A percentile compares a stretch with the other conserved stretches of the same genome.
phyloP scores from a whole-genome alignment of 306 rosid genomes.

The Rosa chinensis region DNA sequence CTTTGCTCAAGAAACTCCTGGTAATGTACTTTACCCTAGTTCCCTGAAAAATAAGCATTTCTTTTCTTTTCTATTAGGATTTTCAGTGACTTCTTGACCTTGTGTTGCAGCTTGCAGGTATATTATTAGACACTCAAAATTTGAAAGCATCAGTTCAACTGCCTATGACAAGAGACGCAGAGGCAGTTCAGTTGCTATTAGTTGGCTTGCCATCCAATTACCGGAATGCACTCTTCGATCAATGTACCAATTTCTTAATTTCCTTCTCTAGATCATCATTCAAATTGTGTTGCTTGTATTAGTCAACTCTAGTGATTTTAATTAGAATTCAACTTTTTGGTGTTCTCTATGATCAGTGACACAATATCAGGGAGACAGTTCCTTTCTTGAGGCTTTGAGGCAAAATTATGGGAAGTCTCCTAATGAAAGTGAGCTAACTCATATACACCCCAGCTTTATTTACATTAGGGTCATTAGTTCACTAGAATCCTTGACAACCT shows the following conservation, averaged over 20 bases:
- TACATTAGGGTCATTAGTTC: not conserved
- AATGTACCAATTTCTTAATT: slow-evolving; percentile 37
- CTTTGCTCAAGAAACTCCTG: slow-evolving; percentile 75
- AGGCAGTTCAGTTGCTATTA: slow-evolving; percentile 77
- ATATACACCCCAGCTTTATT: not conserved
- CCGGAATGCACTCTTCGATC: slow-evolving; percentile 66
- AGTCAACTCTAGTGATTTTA: not conserved
- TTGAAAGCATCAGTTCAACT: slow-evolving; percentile 46
- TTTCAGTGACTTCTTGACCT: slow-evolving; percentile 18
- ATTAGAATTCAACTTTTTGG: slow-evolving; percentile 20
- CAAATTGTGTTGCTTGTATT: not conserved
- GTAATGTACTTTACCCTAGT: slow-evolving; percentile 34
- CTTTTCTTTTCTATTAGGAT: slow-evolving; percentile 7
- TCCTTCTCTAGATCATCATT: slow-evolving; percentile 1
- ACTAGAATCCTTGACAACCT: not conserved
- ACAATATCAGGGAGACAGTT: slow-evolving; percentile 51
- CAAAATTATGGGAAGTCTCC: slow-evolving; percentile 57
- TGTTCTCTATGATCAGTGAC: slow-evolving; percentile 54
- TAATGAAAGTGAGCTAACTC: slow-evolving; percentile 47
- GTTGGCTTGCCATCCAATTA: slow-evolving; percentile 67
- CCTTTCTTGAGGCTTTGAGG: slow-evolving; percentile 61
- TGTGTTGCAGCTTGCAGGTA: slow-evolving; percentile 71
- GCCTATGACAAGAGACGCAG: slow-evolving; percentile 84
- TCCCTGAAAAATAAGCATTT: not conserved
- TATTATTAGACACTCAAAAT: slow-evolving; percentile 78